A percentile compares a stretch with the other conserved stretches of the same genome.
Evolutionary conservation across 2,329 filamentous ascomycete species (phyloP).

Genomic region (Kalaharituber pfeilii): DNA sequence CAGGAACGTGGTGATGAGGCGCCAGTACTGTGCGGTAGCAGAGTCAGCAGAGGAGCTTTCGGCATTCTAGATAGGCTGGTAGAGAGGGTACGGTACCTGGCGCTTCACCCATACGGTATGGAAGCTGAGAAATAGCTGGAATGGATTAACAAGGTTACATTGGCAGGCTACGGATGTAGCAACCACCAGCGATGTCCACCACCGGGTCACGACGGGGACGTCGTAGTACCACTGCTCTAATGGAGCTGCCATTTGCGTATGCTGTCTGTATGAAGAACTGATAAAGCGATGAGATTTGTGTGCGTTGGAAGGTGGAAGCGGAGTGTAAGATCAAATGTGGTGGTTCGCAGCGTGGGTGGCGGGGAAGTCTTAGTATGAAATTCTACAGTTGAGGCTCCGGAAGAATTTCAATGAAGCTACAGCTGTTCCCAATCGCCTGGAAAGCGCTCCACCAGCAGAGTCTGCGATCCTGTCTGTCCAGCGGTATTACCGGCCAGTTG

Average conservation of each 20-base stretch:
- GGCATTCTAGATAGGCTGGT: slow-evolving; percentile 5
- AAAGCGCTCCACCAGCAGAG: too few relatives aligned
- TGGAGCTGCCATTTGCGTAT: slow-evolving; percentile 35
- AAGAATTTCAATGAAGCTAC: too few relatives aligned
- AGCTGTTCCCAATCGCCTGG: too few relatives aligned
- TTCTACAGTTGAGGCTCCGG: too few relatives aligned
- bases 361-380: too few relatives aligned
- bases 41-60: not conserved
- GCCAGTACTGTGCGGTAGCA: slow-evolving; percentile 58
- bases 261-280: too few relatives aligned
- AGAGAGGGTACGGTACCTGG: slow-evolving; percentile 63
- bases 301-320: too few relatives aligned
- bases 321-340: too few relatives aligned
- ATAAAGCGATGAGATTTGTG: too few relatives aligned
- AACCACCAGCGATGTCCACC: slow-evolving; percentile 91
- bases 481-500: too few relatives aligned
- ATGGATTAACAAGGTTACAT: slow-evolving; percentile 79
- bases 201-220: slow-evolving; percentile 87
- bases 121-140: slow-evolving; percentile 94
- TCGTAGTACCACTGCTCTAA: slow-evolving; percentile 98
- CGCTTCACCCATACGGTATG: slow-evolving; percentile 78
- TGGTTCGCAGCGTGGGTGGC: too few relatives aligned
- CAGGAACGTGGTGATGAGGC: slow-evolving; percentile 85
- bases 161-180: slow-evolving; percentile 78
- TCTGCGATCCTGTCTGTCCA: too few relatives aligned